phyloP scores from a whole-genome alignment of 192 early-diverging fungal genomes.

The Lobosporangium transversale region DNA sequence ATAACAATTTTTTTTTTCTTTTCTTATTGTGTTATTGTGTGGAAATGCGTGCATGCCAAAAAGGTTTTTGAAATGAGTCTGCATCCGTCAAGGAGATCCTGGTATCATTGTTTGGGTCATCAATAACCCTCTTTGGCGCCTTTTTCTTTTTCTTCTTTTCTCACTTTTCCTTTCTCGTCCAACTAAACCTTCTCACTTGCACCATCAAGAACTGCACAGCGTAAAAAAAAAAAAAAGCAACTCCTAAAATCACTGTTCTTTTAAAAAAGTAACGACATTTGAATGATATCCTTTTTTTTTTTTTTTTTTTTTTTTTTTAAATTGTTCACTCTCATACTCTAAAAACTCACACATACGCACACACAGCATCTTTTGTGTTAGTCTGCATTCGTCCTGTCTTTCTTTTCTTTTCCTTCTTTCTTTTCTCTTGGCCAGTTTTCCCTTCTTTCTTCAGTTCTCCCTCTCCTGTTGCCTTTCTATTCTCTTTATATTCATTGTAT shows the following conservation, averaged over 20 bases:
- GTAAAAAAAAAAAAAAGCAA: not conserved
- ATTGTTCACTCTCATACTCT: conserved; percentile 1
- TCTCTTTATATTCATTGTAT: not conserved
- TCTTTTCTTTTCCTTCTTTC: not conserved
- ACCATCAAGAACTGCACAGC: too few relatives aligned
- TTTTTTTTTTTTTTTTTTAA: conserved; percentile 1
- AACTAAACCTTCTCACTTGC: too few relatives aligned
- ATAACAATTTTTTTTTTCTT: too few relatives aligned
- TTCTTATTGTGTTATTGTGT: too few relatives aligned
- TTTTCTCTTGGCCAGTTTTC: not conserved
- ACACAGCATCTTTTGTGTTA: too few relatives aligned
- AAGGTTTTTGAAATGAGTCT: too few relatives aligned
- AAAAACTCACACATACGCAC: too few relatives aligned
- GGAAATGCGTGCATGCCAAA: too few relatives aligned
- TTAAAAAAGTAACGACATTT: not conserved
- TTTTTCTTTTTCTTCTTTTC: not conserved
- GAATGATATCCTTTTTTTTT: not conserved
- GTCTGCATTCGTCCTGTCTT: not conserved
- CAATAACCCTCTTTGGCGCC: too few relatives aligned
- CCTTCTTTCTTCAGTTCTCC: not conserved
- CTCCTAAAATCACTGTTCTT: not conserved
- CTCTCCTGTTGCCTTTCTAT: too few relatives aligned
- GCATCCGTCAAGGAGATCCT: too few relatives aligned
- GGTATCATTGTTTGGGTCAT: too few relatives aligned
- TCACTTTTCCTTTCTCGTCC: not conserved